Evolutionary conservation across 1,139 yeast genomes (phyloP).

Genomic region (Debaryomyces subglobosus): DNA sequence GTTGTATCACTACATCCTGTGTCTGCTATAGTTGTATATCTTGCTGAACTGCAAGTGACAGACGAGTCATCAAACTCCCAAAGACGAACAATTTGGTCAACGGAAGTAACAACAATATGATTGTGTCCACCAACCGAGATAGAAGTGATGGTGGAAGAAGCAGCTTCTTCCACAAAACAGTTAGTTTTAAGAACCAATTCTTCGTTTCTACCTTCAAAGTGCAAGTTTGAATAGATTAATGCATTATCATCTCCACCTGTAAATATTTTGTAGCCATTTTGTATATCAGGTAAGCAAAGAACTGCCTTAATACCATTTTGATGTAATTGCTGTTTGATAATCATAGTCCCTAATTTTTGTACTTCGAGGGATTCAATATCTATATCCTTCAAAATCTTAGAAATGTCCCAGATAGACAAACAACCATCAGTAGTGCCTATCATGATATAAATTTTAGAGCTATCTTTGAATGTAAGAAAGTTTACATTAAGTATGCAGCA

Average conservation of each 20-base stretch:
- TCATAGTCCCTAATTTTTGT: constrained; percentile 24
- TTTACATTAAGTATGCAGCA: constrained; percentile 75
- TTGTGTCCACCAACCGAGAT: constrained; percentile 35
- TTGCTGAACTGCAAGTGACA: constrained; percentile 42
- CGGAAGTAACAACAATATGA: constrained; percentile 56
- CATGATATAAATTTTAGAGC: constrained; percentile 35
- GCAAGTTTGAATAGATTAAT: constrained; percentile 48
- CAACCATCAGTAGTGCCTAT: constrained; percentile 86
- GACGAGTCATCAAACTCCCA: constrained; percentile 52
- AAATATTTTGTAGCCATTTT: constrained; percentile 35
- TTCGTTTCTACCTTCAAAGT: constrained; percentile 15
- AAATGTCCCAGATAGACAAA: constrained; percentile 61
- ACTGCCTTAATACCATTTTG: constrained; percentile 81
- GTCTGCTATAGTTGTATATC: constrained; percentile 85
- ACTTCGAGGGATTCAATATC: not conserved
- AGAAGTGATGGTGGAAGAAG: constrained; percentile 85
- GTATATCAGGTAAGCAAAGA: constrained; percentile 15
- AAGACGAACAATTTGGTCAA: constrained; percentile 73
- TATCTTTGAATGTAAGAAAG: constrained; percentile 38
- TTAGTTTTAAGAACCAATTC: constrained; percentile 24
- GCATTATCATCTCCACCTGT: constrained; percentile 97
- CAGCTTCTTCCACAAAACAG: constrained; percentile 57
- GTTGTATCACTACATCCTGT: constrained; percentile 70
- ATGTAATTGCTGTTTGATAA: constrained; percentile 60
- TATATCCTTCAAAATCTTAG: constrained; percentile 15